Percentiles rank a stretch among this genome's conserved stretches.
These are phyloP conservation scores for Globisporangium okanoganense DNA, from an alignment of 352 stramenopile species.

Conservation along the genomic window DNA sequence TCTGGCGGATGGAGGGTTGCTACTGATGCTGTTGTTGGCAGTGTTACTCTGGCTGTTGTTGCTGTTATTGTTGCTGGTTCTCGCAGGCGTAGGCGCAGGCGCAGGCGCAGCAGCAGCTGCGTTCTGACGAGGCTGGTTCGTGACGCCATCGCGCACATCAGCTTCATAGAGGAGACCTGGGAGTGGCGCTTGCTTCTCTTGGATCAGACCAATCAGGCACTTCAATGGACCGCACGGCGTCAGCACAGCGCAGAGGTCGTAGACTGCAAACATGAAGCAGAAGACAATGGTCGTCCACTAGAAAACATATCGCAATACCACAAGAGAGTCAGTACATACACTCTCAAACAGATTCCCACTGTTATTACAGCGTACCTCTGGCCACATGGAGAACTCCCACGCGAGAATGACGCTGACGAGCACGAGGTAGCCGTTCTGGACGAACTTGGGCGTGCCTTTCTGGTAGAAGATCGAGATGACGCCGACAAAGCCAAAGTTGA, in stretches of 20 bases:
- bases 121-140: constrained; percentile 30
- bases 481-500: constrained; percentile 89
- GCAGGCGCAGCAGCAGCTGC: not conserved
- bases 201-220: constrained; percentile 90
- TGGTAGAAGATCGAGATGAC: constrained; percentile 91
- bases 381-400: constrained; percentile 97
- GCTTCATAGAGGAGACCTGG: constrained; percentile 97
- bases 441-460: constrained; percentile 72
- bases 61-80: not conserved
- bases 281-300: constrained; percentile 90
- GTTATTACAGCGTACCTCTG: constrained; percentile 70
- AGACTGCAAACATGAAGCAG: constrained; percentile 95
- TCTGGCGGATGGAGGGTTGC: constrained; percentile 3
- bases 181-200: constrained; percentile 87
- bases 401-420: constrained; percentile 95
- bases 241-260: constrained; percentile 98
- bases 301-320: not conserved
- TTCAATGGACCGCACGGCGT: constrained; percentile 96
- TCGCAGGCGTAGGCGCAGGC: not conserved
- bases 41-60: not conserved
- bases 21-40: constrained; percentile 21
- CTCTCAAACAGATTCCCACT: not conserved
- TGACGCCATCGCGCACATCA: constrained; percentile 72
- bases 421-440: constrained; percentile 95
- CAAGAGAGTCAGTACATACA: not conserved